Evolutionary conservation across 2,329 filamentous ascomycete species (phyloP).

Genomic region (Trichoderma oligosporum): DNA sequence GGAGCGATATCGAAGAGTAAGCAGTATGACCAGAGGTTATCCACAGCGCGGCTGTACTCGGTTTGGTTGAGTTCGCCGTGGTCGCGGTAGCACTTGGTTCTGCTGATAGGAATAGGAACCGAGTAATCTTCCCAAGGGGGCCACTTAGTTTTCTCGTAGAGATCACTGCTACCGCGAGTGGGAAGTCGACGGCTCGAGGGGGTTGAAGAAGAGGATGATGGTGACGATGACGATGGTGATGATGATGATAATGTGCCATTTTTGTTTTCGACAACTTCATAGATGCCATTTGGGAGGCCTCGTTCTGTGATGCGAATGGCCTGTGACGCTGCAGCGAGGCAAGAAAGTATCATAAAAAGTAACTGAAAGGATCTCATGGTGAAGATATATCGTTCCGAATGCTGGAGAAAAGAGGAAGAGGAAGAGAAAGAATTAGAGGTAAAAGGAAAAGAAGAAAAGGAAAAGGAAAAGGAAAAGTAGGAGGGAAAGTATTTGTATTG

Average conservation of each 20-base stretch:
- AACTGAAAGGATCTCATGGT: background rate
- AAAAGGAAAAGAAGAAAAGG: background rate
- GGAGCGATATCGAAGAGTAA: background rate
- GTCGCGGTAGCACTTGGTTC: background rate
- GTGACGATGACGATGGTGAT: too few species aligned
- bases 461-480: too few species aligned
- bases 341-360: background rate
- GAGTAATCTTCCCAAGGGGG: background rate
- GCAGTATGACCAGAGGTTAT: background rate
- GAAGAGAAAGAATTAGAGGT: background rate
- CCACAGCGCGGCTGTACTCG: background rate
- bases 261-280: background rate
- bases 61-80: background rate
- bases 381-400: background rate
- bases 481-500: too few species aligned
- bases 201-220: background rate
- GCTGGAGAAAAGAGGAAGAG: background rate
- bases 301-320: background rate
- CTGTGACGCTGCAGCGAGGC: background rate
- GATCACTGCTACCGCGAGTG: background rate
- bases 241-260: too few species aligned
- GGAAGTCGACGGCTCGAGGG: background rate
- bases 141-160: background rate
- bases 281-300: background rate
- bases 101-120: background rate